Conservation (phyloP, 257 asterid genomes). For the Ophiorrhiza pumila region DNA sequence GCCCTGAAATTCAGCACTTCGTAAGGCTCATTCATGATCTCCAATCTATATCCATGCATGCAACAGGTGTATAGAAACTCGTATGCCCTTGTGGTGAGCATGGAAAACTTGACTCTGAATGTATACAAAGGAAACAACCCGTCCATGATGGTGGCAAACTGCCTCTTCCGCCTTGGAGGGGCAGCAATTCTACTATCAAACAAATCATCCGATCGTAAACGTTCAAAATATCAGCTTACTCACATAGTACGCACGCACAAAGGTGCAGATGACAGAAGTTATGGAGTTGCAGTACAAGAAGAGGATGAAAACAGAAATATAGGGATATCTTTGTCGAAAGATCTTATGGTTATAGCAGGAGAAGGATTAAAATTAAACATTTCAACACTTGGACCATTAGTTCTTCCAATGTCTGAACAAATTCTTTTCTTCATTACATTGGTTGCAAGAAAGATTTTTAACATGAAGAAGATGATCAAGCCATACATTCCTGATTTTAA, state of each 20-base stretch:
- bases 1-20: background rate
- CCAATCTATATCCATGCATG: background rate
- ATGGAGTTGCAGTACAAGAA: constrained; percentile 21
- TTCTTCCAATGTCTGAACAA: constrained; percentile 39
- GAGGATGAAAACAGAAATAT: constrained; percentile 23
- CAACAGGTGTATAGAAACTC: constrained; percentile 32
- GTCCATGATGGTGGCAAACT: constrained; percentile 27
- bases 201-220: constrained; percentile 13
- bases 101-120: constrained; percentile 22
- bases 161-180: constrained; percentile 33
- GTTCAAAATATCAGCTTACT: constrained; percentile 19
- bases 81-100: constrained; percentile 33
- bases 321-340: constrained; percentile 31
- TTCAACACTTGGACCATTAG: constrained; percentile 30
- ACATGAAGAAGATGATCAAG: constrained; percentile 26
- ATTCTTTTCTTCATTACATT: constrained; percentile 20
- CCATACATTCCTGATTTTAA: constrained; percentile 37
- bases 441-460: constrained; percentile 23
- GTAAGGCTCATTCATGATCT: too few relatives aligned
- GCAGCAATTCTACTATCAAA: constrained; percentile 34
- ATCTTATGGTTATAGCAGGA: constrained; percentile 29
- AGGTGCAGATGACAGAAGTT: constrained; percentile 32
- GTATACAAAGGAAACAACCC: constrained; percentile 30
- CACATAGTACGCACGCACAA: constrained; percentile 35
- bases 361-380: constrained; percentile 31